phyloP scores from a whole-genome alignment of 1,284 basidiomycete genomes.

The Microbotryum silenes-acaulis region DNA sequence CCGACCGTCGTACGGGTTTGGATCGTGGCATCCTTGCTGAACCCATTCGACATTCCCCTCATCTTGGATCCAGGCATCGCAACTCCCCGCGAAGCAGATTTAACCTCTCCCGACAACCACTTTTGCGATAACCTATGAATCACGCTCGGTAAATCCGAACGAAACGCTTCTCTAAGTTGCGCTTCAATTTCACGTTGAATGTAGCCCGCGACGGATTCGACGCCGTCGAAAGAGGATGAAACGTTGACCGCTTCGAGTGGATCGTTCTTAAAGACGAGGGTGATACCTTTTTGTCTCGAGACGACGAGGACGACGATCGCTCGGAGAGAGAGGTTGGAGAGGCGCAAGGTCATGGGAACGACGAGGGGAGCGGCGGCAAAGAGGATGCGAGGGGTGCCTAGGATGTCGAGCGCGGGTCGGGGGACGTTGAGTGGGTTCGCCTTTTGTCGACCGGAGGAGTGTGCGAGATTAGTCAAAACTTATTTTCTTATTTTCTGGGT shows the following conservation, averaged over 20 bases:
- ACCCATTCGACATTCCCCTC: conserved; percentile 6
- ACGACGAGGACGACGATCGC: conserved; percentile 98
- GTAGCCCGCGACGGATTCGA: conserved; percentile 94
- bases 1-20: conserved; percentile 51
- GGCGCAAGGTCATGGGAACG: conserved; percentile 96
- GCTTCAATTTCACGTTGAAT: conserved; percentile 95
- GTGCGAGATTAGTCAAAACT: background rate
- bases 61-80: background rate
- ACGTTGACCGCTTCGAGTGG: conserved; percentile 97
- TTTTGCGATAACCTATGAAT: conserved; percentile 92
- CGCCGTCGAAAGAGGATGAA: conserved; percentile 93
- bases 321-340: conserved; percentile 84
- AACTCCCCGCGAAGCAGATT: conserved; percentile 17
- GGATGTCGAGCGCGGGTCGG: conserved; percentile 56
- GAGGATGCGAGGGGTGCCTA: conserved; percentile 69
- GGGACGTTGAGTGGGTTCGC: conserved; percentile 93
- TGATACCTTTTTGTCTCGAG: conserved; percentile 94
- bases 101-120: conserved; percentile 55
- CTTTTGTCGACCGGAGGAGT: conserved; percentile 44
- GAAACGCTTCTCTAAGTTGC: conserved; percentile 94
- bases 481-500: no score
- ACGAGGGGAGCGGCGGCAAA: conserved; percentile 87
- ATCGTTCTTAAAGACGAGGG: conserved; percentile 98
- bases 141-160: conserved; percentile 92
- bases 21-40: conserved; percentile 53